Percentiles rank a stretch among this genome's conserved stretches.
These are phyloP conservation scores for Arthroderma sp. DNA, from an alignment of 2,329 filamentous ascomycete species.

Conservation along the genomic window DNA sequence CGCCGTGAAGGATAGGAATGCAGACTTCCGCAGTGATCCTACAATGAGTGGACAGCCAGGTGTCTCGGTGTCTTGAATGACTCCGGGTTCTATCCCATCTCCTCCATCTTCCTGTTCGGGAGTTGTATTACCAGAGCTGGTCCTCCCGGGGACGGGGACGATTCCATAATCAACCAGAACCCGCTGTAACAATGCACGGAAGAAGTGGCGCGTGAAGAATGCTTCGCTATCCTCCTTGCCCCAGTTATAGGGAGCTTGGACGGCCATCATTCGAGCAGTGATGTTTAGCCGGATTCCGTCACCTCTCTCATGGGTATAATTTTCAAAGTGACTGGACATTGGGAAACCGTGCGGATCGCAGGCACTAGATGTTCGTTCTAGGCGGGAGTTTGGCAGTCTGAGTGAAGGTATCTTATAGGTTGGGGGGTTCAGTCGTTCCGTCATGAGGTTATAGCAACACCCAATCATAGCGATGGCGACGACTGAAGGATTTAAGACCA, in stretches of 20 bases:
- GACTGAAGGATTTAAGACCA: constrained; percentile 72
- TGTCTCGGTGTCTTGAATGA: constrained; percentile 13
- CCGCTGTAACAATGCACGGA: constrained; percentile 75
- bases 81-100: neutral
- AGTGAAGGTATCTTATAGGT: constrained; percentile 73
- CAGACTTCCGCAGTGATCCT: constrained; percentile 67
- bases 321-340: constrained; percentile 61
- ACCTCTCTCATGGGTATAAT: constrained; percentile 42
- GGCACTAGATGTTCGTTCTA: constrained; percentile 55
- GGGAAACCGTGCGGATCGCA: constrained; percentile 86
- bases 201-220: constrained; percentile 92
- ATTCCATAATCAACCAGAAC: constrained; percentile 82
- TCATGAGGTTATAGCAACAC: constrained; percentile 95
- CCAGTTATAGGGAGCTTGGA: constrained; percentile 93
- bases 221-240: constrained; percentile 62
- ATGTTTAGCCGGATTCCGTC: constrained; percentile 76
- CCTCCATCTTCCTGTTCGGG: neutral
- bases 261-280: constrained; percentile 95
- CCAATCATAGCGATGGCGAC: constrained; percentile 89
- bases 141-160: constrained; percentile 45
- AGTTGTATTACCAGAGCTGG: neutral
- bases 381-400: constrained; percentile 59
- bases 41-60: constrained; percentile 69
- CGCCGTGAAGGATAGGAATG: constrained; percentile 59
- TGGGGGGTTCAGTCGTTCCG: constrained; percentile 74